Evolutionary conservation across 2,329 filamentous ascomycete species (phyloP).

Genomic region (Calycina marina): DNA sequence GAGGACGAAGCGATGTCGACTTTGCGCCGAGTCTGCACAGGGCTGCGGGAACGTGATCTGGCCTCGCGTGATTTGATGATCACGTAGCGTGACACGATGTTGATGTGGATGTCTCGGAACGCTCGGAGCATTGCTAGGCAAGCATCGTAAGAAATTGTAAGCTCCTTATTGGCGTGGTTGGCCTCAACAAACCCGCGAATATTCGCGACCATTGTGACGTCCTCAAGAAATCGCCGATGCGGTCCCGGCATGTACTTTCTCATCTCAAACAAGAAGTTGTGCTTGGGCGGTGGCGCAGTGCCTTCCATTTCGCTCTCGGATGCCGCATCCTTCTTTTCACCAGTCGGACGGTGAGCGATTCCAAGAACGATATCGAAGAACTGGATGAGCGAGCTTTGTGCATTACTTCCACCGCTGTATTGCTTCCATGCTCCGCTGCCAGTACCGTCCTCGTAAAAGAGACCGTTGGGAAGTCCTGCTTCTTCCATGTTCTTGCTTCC

Average conservation of each 20-base stretch:
- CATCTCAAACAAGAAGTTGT: conserved; percentile 97
- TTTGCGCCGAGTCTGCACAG: conserved; percentile 38
- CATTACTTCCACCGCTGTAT: conserved; percentile 89
- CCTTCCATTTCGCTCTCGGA: conserved; percentile 32
- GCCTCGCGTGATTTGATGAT: conserved; percentile 73
- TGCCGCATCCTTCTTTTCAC: conserved; percentile 41
- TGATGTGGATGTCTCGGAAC: conserved; percentile 70
- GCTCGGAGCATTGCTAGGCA: conserved; percentile 62
- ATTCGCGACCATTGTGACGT: conserved; percentile 68
- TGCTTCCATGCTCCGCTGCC: conserved; percentile 57
- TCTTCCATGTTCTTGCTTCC: conserved; percentile 97
- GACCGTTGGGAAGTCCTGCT: conserved; percentile 74
- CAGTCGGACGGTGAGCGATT: conserved; percentile 80
- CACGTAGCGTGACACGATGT: conserved; percentile 92
- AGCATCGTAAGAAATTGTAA: conserved; percentile 77
- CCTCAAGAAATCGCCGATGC: conserved; percentile 76
- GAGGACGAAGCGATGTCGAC: conserved; percentile 50
- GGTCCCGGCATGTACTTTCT: conserved; percentile 90
- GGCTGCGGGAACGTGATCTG: conserved; percentile 37
- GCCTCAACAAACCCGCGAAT: conserved; percentile 68
- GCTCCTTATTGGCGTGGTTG: conserved; percentile 42
- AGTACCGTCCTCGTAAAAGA: conserved; percentile 73
- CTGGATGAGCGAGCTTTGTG: conserved; percentile 90
- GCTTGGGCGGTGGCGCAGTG: conserved; percentile 36
- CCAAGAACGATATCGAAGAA: conserved; percentile 92